These are phyloP conservation scores for Fusarium tanahbumbuense DNA, from an alignment of 2,329 filamentous ascomycete species.

Conservation along the genomic window DNA sequence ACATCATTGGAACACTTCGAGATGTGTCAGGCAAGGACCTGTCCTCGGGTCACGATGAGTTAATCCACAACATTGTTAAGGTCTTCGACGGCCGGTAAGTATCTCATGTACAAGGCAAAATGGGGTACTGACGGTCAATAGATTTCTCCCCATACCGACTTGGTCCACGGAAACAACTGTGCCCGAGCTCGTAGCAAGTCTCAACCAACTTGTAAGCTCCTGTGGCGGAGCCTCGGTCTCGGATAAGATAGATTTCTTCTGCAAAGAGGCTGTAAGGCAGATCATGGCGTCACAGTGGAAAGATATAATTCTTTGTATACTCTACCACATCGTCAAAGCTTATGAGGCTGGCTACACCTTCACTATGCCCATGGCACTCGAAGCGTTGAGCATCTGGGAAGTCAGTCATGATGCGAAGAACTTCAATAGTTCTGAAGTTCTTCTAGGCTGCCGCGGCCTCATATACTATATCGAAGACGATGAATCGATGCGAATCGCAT, in stretches of 20 bases:
- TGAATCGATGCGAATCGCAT: background rate
- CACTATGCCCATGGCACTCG: slow-evolving; percentile 1
- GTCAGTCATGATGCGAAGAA: background rate
- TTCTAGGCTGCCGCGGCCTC: background rate
- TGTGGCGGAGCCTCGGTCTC: rapidly evolving
- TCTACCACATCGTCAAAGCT: background rate
- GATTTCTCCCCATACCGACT: slow-evolving; percentile 3
- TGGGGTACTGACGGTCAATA: background rate
- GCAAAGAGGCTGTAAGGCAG: background rate
- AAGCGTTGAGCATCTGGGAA: background rate
- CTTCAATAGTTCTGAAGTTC: background rate
- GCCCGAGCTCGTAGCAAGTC: background rate
- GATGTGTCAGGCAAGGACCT: background rate
- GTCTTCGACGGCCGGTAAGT: background rate
- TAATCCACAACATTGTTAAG: background rate
- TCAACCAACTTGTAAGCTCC: background rate
- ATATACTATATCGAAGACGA: background rate
- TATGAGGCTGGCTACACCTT: background rate
- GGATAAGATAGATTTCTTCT: background rate
- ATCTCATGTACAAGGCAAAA: rapidly evolving
- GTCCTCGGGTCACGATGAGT: background rate
- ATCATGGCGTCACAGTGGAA: background rate
- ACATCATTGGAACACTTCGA: background rate
- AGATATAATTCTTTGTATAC: background rate
- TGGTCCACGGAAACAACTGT: background rate